Evolutionary conservation across 805 yeast species (phyloP).

Genomic region (Candida boidinii): DNA sequence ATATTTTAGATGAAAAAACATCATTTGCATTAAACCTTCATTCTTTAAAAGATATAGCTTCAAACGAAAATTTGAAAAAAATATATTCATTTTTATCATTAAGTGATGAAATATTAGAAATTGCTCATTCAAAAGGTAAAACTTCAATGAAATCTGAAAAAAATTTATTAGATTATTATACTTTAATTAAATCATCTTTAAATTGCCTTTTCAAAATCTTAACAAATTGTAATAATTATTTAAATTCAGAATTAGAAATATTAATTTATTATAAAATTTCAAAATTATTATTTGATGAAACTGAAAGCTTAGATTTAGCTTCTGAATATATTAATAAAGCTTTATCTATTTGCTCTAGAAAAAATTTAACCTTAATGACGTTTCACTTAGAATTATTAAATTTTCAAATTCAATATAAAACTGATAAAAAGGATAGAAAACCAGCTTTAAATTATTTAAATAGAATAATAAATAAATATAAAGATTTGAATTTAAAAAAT

Average conservation of each 20-base stretch:
- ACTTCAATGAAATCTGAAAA: slow-evolving; percentile 8
- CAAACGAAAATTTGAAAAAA: too few relatives aligned
- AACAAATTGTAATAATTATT: slow-evolving; percentile 17
- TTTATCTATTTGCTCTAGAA: slow-evolving; percentile 17
- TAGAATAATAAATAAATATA: slow-evolving; percentile 15
- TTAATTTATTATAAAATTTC: slow-evolving; percentile 28
- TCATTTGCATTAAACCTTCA: too few relatives aligned
- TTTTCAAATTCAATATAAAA: slow-evolving; percentile 26
- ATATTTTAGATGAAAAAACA: too few relatives aligned
- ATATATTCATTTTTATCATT: too few relatives aligned
- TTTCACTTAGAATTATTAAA: slow-evolving; percentile 28
- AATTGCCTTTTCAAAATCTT: slow-evolving; percentile 27
- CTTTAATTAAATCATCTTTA: slow-evolving; percentile 27
- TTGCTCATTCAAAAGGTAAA: slow-evolving; percentile 11
- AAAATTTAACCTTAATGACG: slow-evolving; percentile 14
- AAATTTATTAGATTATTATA: slow-evolving; percentile 19
- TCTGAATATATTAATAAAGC: slow-evolving; percentile 25
- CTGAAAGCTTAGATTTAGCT: slow-evolving; percentile 31
- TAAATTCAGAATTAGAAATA: slow-evolving; percentile 27
- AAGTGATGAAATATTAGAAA: too few relatives aligned
- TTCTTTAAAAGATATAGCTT: too few relatives aligned
- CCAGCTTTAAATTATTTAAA: slow-evolving; percentile 25
- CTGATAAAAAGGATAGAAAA: slow-evolving; percentile 12
- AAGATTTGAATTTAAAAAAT: slow-evolving; percentile 6
- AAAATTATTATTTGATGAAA: slow-evolving; percentile 30